Evolutionary conservation across 768 basidiomycete species (phyloP), one percentile per base, ranked within the genome.

Genomic region (Mrakia blollopis): DNA sequence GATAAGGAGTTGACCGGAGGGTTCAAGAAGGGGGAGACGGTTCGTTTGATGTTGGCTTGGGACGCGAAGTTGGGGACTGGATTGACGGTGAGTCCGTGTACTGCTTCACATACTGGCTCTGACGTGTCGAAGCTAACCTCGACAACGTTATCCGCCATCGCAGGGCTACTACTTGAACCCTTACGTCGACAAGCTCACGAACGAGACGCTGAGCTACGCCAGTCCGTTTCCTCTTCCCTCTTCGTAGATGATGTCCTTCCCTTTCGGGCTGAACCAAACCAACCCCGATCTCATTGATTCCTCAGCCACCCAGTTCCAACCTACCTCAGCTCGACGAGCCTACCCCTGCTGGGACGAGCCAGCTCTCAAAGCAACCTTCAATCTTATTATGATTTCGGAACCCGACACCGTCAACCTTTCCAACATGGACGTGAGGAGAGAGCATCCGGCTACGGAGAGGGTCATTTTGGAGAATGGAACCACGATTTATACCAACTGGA

Each of bases 341-440:
- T 63, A 62, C 18, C 75, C 75, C 14, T 71, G 70, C 35, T 71
- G 68, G 75, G 75, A 76, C 69, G 75, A 76, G 81, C 96, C 95
- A 23, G 86, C 88, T 52, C 86, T 95, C 80, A 98, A 98, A 83
- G 91, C 94, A 0, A 93, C 90, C 3, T 86, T 81, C 81, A 76
- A 87, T 0, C 85, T 94, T 76, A 90, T 89, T 14, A 86, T 95
- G 87, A 86, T 95, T 80, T 92, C 92, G 23, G 89, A 89, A 78
- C 86, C 85, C 11, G 88, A 89, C 79, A 91, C 91, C 6, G 88
- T 89, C 81, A 91, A 88, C 82, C 85, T 98, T 78, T 90, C 89
- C 85, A 98, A 98, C 85, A 96, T 94, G 92, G 87, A 92, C 30
- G 88, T 87, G 21, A 82, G 86, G 68, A 89, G 88, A 25, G 89